Base-by-base conservation (phyloP, 768 basidiomycete genomes). In the Grammothele lineata region DNA sequence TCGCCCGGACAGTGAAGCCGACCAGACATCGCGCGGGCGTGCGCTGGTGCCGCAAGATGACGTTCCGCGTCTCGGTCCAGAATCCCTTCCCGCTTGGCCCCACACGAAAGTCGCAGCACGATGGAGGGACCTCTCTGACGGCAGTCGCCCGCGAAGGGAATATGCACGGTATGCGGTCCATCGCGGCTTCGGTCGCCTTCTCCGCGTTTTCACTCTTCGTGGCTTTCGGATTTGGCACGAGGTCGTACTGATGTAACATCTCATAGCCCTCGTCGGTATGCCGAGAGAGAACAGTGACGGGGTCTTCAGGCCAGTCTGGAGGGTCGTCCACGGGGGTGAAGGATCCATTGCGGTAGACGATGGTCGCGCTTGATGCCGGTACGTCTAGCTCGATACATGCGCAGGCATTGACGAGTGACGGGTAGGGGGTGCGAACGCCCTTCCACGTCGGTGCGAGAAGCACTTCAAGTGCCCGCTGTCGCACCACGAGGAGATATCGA, bases 21-120 rank as follows among this genome's bases (percentile, higher is more conserved):
- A 66, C 55, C 18, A 69, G 50, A 24, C 62, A 64, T 4, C 67
- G 62, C 14, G 57, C 67, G 0, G 66, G 64, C 41, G 61, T 63
- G 5, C 46, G 51, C 25, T 45, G 49, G 38, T 58, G 64, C 6
- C 59, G 57, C 24, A 50, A 48, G 11, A 57, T 55, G 44, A 66
- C 36, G 47, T 66, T 67, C 42, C 61, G 59, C 26, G 67, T 69
- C 56, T 66, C 61, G 22, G 65, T 56, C 64, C 66, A 69, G 48
- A 63, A 57, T n/a, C 67, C 67, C 49, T 63, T 64, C 26, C 67
- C 67, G 45, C 59, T 65, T 21, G 53, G 52, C 14, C 64, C 58
- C 5, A 61, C 54, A 10, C 48, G 49, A 25, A 68, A 50, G 33
- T 56, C 50, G 37, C 55, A 47, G 50, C 54, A 60, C 3, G 66